phyloP scores from a whole-genome alignment of 345 rosid genomes.

The Dovyalis caffra region DNA sequence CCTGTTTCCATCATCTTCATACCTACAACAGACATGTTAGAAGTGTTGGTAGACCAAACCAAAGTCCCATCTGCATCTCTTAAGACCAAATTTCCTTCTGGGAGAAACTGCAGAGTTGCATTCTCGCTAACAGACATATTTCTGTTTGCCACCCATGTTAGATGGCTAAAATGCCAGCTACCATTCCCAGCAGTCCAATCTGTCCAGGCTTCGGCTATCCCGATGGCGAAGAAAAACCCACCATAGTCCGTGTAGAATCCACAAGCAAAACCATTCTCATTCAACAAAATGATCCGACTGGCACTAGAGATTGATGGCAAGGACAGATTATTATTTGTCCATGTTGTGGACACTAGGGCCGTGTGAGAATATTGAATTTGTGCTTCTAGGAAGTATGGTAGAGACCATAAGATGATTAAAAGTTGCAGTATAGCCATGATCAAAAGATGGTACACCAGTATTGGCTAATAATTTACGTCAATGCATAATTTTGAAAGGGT shows the following conservation, averaged over 20 bases:
- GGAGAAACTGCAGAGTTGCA: background rate
- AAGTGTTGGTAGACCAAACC: background rate
- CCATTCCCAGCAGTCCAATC: background rate
- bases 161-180: background rate
- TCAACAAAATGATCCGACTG: background rate
- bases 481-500: too few relatives aligned
- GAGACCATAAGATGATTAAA: background rate
- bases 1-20: background rate
- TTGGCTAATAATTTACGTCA: too few relatives aligned
- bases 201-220: background rate
- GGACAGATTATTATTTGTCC: background rate
- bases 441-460: background rate
- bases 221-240: background rate
- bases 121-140: background rate
- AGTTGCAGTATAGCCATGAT: background rate
- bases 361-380: background rate
- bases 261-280: conserved; percentile 1
- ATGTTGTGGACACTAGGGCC: background rate
- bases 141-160: background rate
- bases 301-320: background rate
- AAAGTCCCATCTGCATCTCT: background rate
- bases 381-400: background rate
- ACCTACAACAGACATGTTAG: background rate
- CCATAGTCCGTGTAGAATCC: background rate
- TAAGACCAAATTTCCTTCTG: background rate